Evolutionary conservation across 23 red algal species (phyloP).

Genomic region (Rhodosorus marinus): DNA sequence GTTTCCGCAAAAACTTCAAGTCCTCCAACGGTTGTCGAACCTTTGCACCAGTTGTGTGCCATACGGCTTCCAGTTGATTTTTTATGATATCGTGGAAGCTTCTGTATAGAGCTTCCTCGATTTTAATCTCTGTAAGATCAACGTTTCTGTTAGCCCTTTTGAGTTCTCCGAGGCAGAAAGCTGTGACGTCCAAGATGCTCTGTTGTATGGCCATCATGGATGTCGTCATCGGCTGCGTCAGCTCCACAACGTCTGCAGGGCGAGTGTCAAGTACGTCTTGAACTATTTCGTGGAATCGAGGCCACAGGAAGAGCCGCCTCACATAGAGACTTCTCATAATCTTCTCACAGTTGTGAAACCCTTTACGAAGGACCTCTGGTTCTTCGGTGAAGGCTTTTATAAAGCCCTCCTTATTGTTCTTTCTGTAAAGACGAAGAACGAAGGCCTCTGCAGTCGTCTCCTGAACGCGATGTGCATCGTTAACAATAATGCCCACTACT

Average conservation of each 20-base stretch:
- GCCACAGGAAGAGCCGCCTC: conserved; percentile 46
- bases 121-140: background rate
- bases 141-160: background rate
- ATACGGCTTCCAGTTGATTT: background rate
- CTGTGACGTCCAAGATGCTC: conserved; percentile 5
- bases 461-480: conserved; percentile 30
- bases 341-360: conserved; percentile 70
- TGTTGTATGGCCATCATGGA: conserved; percentile 1
- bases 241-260: conserved; percentile 46
- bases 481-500: conserved; percentile 36
- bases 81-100: background rate
- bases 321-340: conserved; percentile 55
- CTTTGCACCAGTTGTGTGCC: background rate
- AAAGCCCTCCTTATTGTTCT: conserved; percentile 18
- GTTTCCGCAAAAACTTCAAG: background rate
- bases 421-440: conserved; percentile 38
- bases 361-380: conserved; percentile 17
- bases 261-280: conserved; percentile 11
- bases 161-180: conserved; percentile 4
- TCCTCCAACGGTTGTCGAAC: background rate
- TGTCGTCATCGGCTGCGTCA: conserved; percentile 20
- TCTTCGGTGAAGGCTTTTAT: conserved; percentile 70
- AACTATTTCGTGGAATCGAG: conserved; percentile 64
- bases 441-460: conserved; percentile 57
- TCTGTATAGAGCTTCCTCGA: background rate